Evolutionary conservation across 2,329 filamentous ascomycete genomes (phyloP).

Genomic region (Penicillium janthinellum): DNA sequence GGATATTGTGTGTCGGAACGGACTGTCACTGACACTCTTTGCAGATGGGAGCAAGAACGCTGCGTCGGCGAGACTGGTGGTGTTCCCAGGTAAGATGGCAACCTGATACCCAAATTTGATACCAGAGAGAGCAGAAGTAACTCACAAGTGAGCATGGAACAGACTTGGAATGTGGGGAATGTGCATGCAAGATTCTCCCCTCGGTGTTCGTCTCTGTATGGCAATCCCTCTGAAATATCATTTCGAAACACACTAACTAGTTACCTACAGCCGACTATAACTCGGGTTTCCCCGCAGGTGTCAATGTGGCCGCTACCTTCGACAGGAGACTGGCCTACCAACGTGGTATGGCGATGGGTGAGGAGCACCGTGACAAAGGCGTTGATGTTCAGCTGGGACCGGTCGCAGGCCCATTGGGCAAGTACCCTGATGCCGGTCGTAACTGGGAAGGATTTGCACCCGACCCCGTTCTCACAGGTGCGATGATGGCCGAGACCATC

Average conservation of each 20-base stretch:
- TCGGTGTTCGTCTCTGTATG: conserved; percentile 71
- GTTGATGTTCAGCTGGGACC: conserved; percentile 76
- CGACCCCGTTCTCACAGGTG: conserved; percentile 74
- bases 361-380: conserved; percentile 74
- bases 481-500: conserved; percentile 71
- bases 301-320: conserved; percentile 82
- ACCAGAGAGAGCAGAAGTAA: conserved; percentile 3
- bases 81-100: conserved; percentile 42
- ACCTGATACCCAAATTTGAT: conserved; percentile 13
- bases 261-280: conserved; percentile 65
- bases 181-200: conserved; percentile 85
- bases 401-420: conserved; percentile 72
- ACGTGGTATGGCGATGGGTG: conserved; percentile 72
- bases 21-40: conserved; percentile 1
- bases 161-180: conserved; percentile 64
- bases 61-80: conserved; percentile 73
- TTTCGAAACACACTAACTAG: not conserved
- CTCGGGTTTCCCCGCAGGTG: conserved; percentile 77
- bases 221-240: not conserved
- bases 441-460: conserved; percentile 71
- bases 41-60: conserved; percentile 66
- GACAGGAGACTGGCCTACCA: conserved; percentile 70
- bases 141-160: conserved; percentile 2
- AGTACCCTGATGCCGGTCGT: conserved; percentile 66
- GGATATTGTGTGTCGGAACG: not conserved